Base-by-base conservation (phyloP, 2,329 filamentous ascomycete genomes). In the Sclerotinia subarctica region DNA sequence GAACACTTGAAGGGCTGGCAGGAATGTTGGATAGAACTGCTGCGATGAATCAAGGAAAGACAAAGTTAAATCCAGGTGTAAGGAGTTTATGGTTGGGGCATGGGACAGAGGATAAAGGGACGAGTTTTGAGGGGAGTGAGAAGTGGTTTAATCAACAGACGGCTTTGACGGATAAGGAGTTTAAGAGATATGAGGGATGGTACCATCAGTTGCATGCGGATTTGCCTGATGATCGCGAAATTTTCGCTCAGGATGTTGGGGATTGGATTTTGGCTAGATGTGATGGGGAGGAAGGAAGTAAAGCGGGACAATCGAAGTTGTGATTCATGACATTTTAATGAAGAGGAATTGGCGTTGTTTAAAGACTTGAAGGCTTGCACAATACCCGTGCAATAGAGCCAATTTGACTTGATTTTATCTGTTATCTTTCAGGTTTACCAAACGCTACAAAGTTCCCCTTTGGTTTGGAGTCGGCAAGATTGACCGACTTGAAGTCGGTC, bases 1-100 rank as follows among this genome's bases (percentile, higher is more conserved):
- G 93, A 47, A 97, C 94, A 8, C 82, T 96, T n/a, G 89, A 94
- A 78, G 91, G 91, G 0, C 78, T 97, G 46, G 85, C 90, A 0
- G 89, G 86, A 0, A 84, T 97, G 84, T 80, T 97, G 71, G 92
- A 96, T 77, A 86, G 94, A 35, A 89, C 89, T 1, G 80, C 80
- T 6, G 82, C 82, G 65, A 79, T 96, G 70, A 80, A 86, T 6
- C 80, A 78, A 7, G 90, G 88, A 3, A 83, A 81, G 63, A 78
- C 87, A 42, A 79, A 74, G 72, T 78, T 87, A 76, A 77, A 85
- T 78, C 77, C 80, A 32, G 77, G 80, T n/a, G 85, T 92, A 66
- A 84, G 81, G 70, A 85, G 86, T 64, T 76, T 97, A 35, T 90
- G 90, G 83, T 78, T 96, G 42, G 85, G 86, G 0, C 93, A 96